These are phyloP conservation scores for Penicillium sp. DNA, from an alignment of 2,329 filamentous ascomycete species.

Conservation along the genomic window DNA sequence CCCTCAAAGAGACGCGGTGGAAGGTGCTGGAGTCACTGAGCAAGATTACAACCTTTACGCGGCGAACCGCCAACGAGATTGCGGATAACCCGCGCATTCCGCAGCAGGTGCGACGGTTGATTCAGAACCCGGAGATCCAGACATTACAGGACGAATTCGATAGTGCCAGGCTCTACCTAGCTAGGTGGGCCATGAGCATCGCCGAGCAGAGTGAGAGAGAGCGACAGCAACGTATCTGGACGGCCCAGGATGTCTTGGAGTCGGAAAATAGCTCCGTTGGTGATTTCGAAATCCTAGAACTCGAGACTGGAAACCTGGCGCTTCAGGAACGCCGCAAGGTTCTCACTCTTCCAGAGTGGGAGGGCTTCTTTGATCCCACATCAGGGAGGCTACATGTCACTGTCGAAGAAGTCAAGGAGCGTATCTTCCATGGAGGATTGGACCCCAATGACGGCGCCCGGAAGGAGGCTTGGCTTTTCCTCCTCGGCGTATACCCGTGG, in stretches of 20 bases:
- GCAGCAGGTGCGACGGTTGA: constrained; percentile 77
- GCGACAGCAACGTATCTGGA: constrained; percentile 83
- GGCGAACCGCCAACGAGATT: constrained; percentile 86
- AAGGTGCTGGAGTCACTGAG: constrained; percentile 95
- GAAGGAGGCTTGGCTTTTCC: constrained; percentile 94
- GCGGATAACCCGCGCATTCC: constrained; percentile 89
- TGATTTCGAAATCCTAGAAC: constrained; percentile 89
- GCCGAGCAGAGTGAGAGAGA: constrained; percentile 94
- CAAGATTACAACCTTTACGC: constrained; percentile 93
- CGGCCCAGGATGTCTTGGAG: constrained; percentile 84
- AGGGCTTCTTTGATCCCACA: constrained; percentile 75
- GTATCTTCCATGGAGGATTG: constrained; percentile 93
- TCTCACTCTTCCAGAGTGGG: constrained; percentile 83
- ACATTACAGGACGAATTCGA: constrained; percentile 96
- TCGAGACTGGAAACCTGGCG: constrained; percentile 69
- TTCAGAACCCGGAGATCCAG: constrained; percentile 91
- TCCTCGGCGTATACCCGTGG: constrained; percentile 91
- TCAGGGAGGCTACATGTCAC: constrained; percentile 77
- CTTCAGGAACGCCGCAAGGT: constrained; percentile 73
- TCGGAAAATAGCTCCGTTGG: constrained; percentile 93
- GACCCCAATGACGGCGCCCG: constrained; percentile 85
- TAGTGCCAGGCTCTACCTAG: constrained; percentile 88
- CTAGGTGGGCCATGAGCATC: constrained; percentile 97
- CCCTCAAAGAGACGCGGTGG: constrained; percentile 93
- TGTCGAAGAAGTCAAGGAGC: constrained; percentile 88